phyloP scores from a whole-genome alignment of 805 yeast genomes.

The Yamadazyma kitorensis region DNA sequence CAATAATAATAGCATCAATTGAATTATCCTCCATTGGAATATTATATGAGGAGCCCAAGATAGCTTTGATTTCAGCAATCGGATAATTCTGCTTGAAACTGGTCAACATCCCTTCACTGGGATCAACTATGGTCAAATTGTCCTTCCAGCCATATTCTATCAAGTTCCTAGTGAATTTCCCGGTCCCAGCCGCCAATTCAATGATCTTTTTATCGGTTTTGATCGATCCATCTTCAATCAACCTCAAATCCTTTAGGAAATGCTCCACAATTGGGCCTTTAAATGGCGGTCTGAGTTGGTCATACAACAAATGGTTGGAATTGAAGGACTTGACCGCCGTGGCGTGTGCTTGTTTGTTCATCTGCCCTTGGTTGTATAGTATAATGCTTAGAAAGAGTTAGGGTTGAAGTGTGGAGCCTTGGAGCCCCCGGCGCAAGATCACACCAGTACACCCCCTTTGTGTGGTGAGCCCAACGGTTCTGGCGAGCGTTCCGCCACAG shows the following conservation, averaged over 20 bases:
- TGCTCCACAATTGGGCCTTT: constrained; percentile 37
- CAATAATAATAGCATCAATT: constrained; percentile 50
- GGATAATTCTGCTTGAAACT: constrained; percentile 49
- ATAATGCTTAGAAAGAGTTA: too few species aligned
- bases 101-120: constrained; percentile 55
- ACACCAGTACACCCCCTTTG: too few species aligned
- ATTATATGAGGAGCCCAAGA: constrained; percentile 42
- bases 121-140: constrained; percentile 49
- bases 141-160: constrained; percentile 35
- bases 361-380: too few species aligned
- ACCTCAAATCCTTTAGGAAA: constrained; percentile 37
- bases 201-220: constrained; percentile 26
- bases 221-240: constrained; percentile 20
- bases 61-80: constrained; percentile 14
- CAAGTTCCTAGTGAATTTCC: constrained; percentile 54
- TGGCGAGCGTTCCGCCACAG: too few species aligned
- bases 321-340: constrained; percentile 50
- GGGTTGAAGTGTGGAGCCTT: too few species aligned
- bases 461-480: too few species aligned
- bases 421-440: too few species aligned
- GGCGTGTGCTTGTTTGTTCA: constrained; percentile 19
- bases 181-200: constrained; percentile 64
- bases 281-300: constrained; percentile 52
- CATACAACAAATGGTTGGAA: constrained; percentile 50
- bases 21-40: constrained; percentile 45